Conservation (phyloP, 2,329 filamentous ascomycete genomes). For the Elsinoe australis region DNA sequence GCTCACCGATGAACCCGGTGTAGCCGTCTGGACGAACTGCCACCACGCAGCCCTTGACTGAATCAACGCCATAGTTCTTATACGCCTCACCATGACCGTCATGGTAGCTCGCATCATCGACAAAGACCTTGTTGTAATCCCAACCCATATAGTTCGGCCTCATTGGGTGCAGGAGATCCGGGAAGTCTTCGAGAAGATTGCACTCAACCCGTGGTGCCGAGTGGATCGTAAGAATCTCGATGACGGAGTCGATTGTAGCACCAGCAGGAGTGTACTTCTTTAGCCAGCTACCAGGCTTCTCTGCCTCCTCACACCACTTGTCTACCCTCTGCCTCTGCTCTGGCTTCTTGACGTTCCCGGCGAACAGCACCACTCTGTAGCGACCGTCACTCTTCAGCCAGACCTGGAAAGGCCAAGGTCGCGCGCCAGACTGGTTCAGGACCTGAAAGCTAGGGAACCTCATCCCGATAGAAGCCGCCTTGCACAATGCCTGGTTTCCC, state of each 20-base stretch:
- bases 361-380: constrained; percentile 55
- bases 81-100: constrained; percentile 40
- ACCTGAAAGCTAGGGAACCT: constrained; percentile 54
- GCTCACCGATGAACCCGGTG: constrained; percentile 41
- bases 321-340: constrained; percentile 41
- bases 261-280: constrained; percentile 29
- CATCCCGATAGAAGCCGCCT: constrained; percentile 45
- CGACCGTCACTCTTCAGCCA: constrained; percentile 50
- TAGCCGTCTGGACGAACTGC: constrained; percentile 59
- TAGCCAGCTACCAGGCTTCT: constrained; percentile 14
- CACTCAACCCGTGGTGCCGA: constrained; percentile 43
- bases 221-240: constrained; percentile 57
- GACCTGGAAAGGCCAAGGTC: constrained; percentile 54
- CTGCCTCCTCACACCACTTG: constrained; percentile 42
- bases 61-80: constrained; percentile 51
- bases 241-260: constrained; percentile 36
- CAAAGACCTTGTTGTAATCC: constrained; percentile 33
- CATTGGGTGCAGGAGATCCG: constrained; percentile 36
- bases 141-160: constrained; percentile 26
- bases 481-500: constrained; percentile 39
- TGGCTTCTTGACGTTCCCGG: constrained; percentile 46
- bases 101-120: constrained; percentile 38
- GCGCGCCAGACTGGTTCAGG: constrained; percentile 49
- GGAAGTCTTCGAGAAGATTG: constrained; percentile 35
- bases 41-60: constrained; percentile 48